phyloP scores from a whole-genome alignment of 2,329 filamentous ascomycete genomes.

The Cladosporium cucumerinum region DNA sequence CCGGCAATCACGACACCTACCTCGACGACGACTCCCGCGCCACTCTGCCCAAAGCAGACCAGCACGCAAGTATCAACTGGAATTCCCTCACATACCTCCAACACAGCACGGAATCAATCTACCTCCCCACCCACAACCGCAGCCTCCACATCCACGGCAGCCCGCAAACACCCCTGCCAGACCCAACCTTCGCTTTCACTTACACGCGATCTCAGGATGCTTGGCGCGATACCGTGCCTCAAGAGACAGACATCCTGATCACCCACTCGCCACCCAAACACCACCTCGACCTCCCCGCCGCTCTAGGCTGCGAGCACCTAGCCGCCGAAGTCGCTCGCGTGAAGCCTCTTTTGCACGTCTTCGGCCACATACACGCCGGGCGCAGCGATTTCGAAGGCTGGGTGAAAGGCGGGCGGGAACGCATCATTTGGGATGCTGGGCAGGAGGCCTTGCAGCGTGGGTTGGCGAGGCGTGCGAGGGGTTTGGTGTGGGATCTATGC shows the following conservation, averaged over 20 bases:
- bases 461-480: constrained; percentile 39
- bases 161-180: constrained; percentile 73
- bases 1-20: constrained; percentile 86
- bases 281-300: constrained; percentile 63
- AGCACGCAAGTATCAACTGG: constrained; percentile 58
- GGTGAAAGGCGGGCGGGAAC: constrained; percentile 58
- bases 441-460: constrained; percentile 71
- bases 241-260: constrained; percentile 71
- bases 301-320: constrained; percentile 65
- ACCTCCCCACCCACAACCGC: constrained; percentile 43
- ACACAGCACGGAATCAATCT: constrained; percentile 55
- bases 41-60: constrained; percentile 50
- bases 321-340: constrained; percentile 71
- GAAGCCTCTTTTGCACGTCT: constrained; percentile 72
- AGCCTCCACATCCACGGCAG: constrained; percentile 73
- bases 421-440: constrained; percentile 70
- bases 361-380: constrained; percentile 79
- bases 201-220: constrained; percentile 64
- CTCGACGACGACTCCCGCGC: constrained; percentile 66
- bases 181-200: constrained; percentile 76
- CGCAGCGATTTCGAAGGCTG: constrained; percentile 26
- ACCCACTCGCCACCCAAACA: constrained; percentile 76
- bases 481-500: constrained; percentile 38
- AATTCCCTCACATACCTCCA: constrained; percentile 72
- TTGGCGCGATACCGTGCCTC: constrained; percentile 69